Evolutionary conservation across 208 protist species (phyloP).

Genomic region (Acanthamoeba castellanii): DNA sequence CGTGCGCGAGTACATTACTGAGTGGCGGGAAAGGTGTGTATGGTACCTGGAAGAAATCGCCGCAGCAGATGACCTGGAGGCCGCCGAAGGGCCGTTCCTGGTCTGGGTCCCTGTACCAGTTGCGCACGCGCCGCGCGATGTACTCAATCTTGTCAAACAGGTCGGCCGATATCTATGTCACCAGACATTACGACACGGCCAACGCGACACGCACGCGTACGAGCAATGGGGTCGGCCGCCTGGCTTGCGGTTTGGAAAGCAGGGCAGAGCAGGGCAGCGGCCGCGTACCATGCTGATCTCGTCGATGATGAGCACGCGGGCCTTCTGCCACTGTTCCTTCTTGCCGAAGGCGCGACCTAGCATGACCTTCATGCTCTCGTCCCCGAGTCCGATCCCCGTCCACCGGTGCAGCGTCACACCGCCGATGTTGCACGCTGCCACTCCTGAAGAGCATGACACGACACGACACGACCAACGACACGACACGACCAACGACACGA

Average conservation of each 20-base stretch:
- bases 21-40: background rate
- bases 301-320: constrained; percentile 65
- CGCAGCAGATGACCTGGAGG: constrained; percentile 81
- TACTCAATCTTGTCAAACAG: constrained; percentile 85
- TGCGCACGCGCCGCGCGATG: constrained; percentile 72
- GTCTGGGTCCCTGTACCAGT: background rate
- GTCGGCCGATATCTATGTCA: background rate
- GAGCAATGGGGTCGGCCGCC: no score
- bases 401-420: constrained; percentile 84
- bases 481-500: no score
- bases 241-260: no score
- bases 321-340: constrained; percentile 51
- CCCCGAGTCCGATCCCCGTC: constrained; percentile 78
- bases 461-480: no score
- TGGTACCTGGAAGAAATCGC: constrained; percentile 81
- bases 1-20: background rate
- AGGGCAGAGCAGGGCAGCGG: no score
- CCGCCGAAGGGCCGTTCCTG: constrained; percentile 79
- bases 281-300: constrained; percentile 54
- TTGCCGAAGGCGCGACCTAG: constrained; percentile 8
- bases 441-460: no score
- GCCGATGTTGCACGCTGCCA: constrained; percentile 84
- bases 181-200: no score
- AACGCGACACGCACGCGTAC: background rate
- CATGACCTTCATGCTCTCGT: background rate